Conservation (phyloP, 2,329 filamentous ascomycete genomes). For the Dactylellina leptospora region DNA sequence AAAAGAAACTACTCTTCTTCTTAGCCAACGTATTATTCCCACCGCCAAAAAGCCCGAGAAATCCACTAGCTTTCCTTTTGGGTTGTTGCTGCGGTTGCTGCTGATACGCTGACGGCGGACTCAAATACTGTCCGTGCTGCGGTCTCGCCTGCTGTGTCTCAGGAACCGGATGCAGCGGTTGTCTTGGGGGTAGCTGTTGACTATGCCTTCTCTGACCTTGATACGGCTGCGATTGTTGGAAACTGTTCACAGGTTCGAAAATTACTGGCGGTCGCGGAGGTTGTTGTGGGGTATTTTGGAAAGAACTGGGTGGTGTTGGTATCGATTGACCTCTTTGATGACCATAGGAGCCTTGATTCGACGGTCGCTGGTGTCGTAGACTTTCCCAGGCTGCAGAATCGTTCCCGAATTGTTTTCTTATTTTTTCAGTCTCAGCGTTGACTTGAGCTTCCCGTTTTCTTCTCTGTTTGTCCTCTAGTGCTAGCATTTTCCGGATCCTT, state of each 20-base stretch:
- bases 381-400: conserved; percentile 40
- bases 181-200: conserved; percentile 39
- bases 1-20: conserved; percentile 52
- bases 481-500: conserved; percentile 54
- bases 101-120: conserved; percentile 12
- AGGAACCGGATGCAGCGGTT: conserved; percentile 41
- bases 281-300: neutral
- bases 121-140: conserved; percentile 28
- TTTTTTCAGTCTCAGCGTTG: conserved; percentile 79
- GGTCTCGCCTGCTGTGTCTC: conserved; percentile 41
- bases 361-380: conserved; percentile 22
- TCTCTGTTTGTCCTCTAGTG: conserved; percentile 57
- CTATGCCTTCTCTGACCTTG: conserved; percentile 19
- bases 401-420: conserved; percentile 61
- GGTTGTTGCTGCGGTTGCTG: conserved; percentile 28
- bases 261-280: conserved; percentile 32
- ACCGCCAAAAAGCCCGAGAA: conserved; percentile 37
- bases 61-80: conserved; percentile 36
- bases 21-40: conserved; percentile 29
- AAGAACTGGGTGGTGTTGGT: conserved; percentile 23
- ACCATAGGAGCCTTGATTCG: conserved; percentile 18
- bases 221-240: neutral
- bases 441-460: conserved; percentile 67
- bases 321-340: conserved; percentile 41
- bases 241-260: conserved; percentile 19